Base-by-base conservation (phyloP, 2,329 filamentous ascomycete species). In the Allantophomopsis cytisporea region DNA sequence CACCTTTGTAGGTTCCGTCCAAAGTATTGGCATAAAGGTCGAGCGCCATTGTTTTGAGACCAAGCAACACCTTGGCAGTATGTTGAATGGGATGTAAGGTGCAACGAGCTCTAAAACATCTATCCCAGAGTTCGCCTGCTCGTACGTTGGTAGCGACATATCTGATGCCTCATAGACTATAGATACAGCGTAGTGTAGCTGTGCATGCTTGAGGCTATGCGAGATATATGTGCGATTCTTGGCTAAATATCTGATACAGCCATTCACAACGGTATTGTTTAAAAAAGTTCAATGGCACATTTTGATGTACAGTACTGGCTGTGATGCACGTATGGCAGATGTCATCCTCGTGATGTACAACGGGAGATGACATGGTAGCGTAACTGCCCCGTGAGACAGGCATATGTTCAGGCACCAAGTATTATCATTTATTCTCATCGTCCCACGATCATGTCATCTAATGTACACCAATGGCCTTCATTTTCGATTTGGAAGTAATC, bases 81-180 rank as follows among this genome's bases (percentile, higher is more conserved):
- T 37, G 4, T 21, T 10, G 6, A 37, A 21, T 10, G 46, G 41
- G 2, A 53, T 40, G 15, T 46, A 50, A 2, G 42, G 36, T n/a
- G 44, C 42, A 10, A 51, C 30, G 3, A 50, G 23, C 3, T 32
- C n/a, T 23, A 37, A 39, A 7, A 40, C 18, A 15, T 41, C 30
- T 20, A 34, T 42, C 2, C 36, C 33, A n/a, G 21, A 16, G 13
- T 43, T 35, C 13, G 43, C 44, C 7, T 48, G 39, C 37, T 45
- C 36, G 35, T 51, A 53, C 1, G 45, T 39, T 15, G 50, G 50
- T n/a, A 50, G 46, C 7, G 45, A 40, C 47, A 50, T 51, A 7
- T 17, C 35, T 34, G 31, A 34, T 34, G 31, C 14, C 14, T 34
- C 12, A 15, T 15, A 14, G 16, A 15, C 18, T 4, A 20, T 20